Conservation (phyloP, 257 asterid genomes). For the Solanum medicagineum region DNA sequence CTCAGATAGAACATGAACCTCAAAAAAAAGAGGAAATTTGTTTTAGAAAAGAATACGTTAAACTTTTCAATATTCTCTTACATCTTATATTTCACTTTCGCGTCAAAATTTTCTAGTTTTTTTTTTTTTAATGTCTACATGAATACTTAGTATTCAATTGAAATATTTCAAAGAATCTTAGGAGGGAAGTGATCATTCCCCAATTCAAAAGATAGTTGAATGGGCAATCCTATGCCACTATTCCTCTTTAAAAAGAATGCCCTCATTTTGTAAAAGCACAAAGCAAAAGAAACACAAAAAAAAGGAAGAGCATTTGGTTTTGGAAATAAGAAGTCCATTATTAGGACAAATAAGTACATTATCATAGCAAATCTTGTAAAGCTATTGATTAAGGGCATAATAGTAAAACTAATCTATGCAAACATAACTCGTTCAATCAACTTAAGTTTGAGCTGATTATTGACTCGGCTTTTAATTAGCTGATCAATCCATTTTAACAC, state of each 20-base stretch:
- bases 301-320: constrained; percentile 6
- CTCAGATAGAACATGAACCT: not conserved
- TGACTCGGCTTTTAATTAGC: not conserved
- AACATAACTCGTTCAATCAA: not conserved
- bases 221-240: not conserved
- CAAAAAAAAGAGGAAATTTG: not conserved
- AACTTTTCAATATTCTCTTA: not conserved
- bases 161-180: not conserved
- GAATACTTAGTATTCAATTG: not conserved
- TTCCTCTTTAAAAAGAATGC: not conserved
- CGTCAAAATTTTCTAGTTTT: not conserved
- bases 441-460: not conserved
- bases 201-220: not conserved
- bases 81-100: not conserved
- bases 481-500: not conserved
- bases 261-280: not conserved
- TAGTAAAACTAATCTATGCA: not conserved
- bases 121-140: not conserved
- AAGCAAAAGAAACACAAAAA: not conserved
- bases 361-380: not conserved
- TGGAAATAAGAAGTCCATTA: not conserved
- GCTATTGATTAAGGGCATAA: not conserved
- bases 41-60: not conserved
- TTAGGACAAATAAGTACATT: not conserved
- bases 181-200: not conserved